Evolutionary conservation across 495 filamentous ascomycete species (phyloP).

Genomic region (Aspergillus homomorphus): DNA sequence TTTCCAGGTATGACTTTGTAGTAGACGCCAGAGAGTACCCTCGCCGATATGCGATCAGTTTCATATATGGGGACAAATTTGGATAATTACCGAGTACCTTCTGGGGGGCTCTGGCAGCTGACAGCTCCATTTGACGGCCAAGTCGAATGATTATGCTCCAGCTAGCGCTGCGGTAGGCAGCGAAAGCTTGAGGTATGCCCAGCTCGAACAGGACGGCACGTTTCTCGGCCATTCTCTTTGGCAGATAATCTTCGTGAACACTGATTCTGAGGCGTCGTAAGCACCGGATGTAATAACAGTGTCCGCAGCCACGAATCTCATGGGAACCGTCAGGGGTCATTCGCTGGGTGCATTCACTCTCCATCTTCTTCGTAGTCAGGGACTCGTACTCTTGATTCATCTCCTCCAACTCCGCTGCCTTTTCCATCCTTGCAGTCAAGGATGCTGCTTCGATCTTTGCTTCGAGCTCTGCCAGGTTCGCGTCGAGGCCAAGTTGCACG

Average conservation of each 20-base stretch:
- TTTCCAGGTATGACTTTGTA: conserved; percentile 40
- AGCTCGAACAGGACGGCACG: conserved; percentile 58
- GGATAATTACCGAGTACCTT: conserved; percentile 24
- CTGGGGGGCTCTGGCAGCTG: not conserved
- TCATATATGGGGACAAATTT: conserved; percentile 19
- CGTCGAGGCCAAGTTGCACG: conserved; percentile 27
- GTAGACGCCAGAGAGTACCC: conserved; percentile 36
- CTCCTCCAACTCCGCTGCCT: conserved; percentile 37
- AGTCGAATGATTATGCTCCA: conserved; percentile 42
- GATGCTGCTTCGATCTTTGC: conserved; percentile 32
- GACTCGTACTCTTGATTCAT: conserved; percentile 39
- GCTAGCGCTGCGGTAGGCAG: conserved; percentile 52
- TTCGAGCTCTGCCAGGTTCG: conserved; percentile 26
- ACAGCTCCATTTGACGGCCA: conserved; percentile 16
- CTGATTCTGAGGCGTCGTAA: conserved; percentile 47
- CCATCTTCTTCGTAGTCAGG: conserved; percentile 32
- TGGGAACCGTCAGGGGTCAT: conserved; percentile 25
- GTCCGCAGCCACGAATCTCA: conserved; percentile 28
- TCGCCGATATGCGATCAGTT: conserved; percentile 20
- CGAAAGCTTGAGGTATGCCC: conserved; percentile 38
- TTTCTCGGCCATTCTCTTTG: conserved; percentile 23
- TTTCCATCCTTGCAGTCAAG: conserved; percentile 19
- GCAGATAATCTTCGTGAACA: conserved; percentile 60
- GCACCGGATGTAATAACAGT: conserved; percentile 30
- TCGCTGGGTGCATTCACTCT: conserved; percentile 27